Evolutionary conservation across 495 filamentous ascomycete genomes (phyloP), one percentile per base, ranked within the genome.

Genomic region (Annulohypoxylon maeteangense): DNA sequence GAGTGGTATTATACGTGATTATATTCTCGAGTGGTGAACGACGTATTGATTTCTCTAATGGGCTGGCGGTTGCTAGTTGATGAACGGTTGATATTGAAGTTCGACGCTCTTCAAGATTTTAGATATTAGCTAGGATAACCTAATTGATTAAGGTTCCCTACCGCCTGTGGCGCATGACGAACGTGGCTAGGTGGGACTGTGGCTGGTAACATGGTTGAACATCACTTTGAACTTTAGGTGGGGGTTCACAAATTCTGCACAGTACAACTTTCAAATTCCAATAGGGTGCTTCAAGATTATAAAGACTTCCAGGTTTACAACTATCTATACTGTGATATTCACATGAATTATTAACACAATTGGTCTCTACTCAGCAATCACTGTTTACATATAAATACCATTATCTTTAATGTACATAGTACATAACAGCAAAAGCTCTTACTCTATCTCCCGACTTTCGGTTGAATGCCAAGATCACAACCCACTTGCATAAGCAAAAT

Each of bases 401-500:
- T 48, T 23, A 20, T 50, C 22, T 23, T 14, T 27, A 14, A 23
- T 16, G 2, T 47, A n/a, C n/a, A n/a, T 50, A 38, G 38, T 3
- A n/a, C 32, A 42, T 25, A 59, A 32, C 20, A 23, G 27, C 8
- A 23, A 34, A 55, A 4, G n/a, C 14, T 50, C 44, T 25, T 25
- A 34, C 44, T 7, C 42, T 68, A 68, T 68, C 60, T 65, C 59
- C 56, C 65, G 64, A 36, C 16, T 16, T 44, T 72, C 60, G 70
- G 55, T 64, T 55, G 51, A 12, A 65, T 64, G 62, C 69, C 65
- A 68, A 64, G 69, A 64, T 31, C 29, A 29, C 45, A 60, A 59
- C 34, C 54, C 61, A 62, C 56, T 27, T 54, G 56, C 48, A 61
- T 65, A 42, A 55, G 31, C 18, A 48, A 25, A 48, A 23, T 48